Conservation (phyloP, 164 flowering plant genomes). For the Vitis amurensis region DNA sequence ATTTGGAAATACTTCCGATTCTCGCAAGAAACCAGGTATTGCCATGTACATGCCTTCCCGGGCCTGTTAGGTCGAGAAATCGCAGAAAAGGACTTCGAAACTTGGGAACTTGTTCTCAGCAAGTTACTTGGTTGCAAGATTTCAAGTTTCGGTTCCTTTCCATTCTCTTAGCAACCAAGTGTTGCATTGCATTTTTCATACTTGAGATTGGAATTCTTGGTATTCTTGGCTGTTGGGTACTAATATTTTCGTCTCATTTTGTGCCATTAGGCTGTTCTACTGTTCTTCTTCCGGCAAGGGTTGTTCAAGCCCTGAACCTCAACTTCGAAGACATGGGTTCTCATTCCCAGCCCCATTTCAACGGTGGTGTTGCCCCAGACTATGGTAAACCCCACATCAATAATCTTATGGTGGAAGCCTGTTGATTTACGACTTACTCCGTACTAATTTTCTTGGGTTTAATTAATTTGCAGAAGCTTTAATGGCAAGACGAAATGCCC, state of each 20-base stretch:
- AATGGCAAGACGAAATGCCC: constrained; percentile 30
- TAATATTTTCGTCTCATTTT: not conserved
- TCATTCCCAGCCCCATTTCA: constrained; percentile 17
- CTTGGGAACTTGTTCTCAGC: not conserved
- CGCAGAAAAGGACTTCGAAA: too few species aligned
- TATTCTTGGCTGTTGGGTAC: not conserved
- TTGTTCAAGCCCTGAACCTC: constrained; percentile 34
- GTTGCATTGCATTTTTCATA: not conserved
- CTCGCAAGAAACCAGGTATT: constrained; percentile 41
- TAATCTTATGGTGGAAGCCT: not conserved
- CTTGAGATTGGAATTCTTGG: not conserved
- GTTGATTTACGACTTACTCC: not conserved
- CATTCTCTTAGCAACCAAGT: not conserved
- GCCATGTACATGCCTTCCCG: too few species aligned
- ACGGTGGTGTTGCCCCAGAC: constrained; percentile 12
- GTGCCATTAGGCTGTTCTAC: constrained; percentile 27
- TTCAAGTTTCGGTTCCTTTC: not conserved
- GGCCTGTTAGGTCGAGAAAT: too few species aligned
- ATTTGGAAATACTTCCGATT: constrained; percentile 23
- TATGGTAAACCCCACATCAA: constrained; percentile 18
- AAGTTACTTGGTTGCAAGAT: too few species aligned
- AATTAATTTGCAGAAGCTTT: constrained; percentile 23
- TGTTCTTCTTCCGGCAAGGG: constrained; percentile 32
- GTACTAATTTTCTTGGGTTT: not conserved
- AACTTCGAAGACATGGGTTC: constrained; percentile 21